phyloP scores from a whole-genome alignment of 2,329 filamentous ascomycete species.

The Scytalidium sp. region DNA sequence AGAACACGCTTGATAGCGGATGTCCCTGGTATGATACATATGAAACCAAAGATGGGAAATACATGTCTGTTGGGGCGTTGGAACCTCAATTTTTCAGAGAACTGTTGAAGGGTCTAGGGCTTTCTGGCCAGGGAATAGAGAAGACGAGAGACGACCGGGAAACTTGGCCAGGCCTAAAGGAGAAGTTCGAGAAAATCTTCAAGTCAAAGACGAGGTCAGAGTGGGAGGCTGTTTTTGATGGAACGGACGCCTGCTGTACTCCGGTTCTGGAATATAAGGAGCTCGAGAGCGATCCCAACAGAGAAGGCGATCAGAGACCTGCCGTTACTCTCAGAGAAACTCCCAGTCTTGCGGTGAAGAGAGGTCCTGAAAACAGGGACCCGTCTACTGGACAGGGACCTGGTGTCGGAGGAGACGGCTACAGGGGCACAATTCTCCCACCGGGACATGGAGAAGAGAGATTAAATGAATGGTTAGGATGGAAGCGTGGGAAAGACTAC shows the following conservation, averaged over 20 bases:
- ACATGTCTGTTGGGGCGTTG: constrained; percentile 85
- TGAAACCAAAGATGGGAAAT: constrained; percentile 73
- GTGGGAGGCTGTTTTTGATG: constrained; percentile 86
- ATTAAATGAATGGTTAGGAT: constrained; percentile 72
- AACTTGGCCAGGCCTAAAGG: constrained; percentile 66
- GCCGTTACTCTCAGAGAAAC: constrained; percentile 66
- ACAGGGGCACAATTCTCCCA: constrained; percentile 54
- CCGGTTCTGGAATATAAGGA: constrained; percentile 77
- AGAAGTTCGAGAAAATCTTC: constrained; percentile 62
- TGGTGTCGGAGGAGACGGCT: constrained; percentile 66
- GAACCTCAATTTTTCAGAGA: constrained; percentile 80
- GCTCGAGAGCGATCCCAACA: constrained; percentile 49
- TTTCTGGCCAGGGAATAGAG: constrained; percentile 51
- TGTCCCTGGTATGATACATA: constrained; percentile 90
- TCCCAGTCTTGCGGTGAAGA: constrained; percentile 62
- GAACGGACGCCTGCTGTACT: constrained; percentile 89
- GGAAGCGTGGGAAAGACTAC: constrained; percentile 70
- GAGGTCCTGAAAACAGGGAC: constrained; percentile 35
- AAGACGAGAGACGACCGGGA: constrained; percentile 53
- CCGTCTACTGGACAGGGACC: constrained; percentile 52
- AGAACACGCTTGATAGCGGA: constrained; percentile 79
- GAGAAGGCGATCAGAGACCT: constrained; percentile 69
- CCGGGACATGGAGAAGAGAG: constrained; percentile 69
- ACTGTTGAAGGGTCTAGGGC: constrained; percentile 64
- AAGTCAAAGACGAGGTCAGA: constrained; percentile 66